Evolutionary conservation across 345 rosid species (phyloP), one percentile per base, ranked within the genome.

Genomic region (Erucastrum elatum): DNA sequence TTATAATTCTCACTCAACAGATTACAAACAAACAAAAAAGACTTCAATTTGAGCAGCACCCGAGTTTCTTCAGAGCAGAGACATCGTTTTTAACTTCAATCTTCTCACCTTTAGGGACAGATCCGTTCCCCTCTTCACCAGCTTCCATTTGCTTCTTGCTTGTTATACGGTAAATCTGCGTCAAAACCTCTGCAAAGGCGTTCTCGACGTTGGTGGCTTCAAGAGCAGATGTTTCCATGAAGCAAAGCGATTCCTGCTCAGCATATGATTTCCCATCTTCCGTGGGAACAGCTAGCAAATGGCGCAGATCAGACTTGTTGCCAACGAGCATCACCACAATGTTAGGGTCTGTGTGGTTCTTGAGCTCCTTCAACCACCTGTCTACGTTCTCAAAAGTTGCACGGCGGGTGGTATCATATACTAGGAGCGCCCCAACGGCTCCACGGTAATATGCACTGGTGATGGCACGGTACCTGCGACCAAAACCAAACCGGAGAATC

Each of bases 371-470:
- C 60, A 88, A 80, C 92, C 92, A 88, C 77, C 92, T 79, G 73
- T 88, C 92, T 17, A 87, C 92, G 61, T 84, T 88, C 83, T 88
- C 92, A 65, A 88, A 86, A 0, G 92, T 88, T 56, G 88, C 86
- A 73, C 86, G 92, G 35, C 92, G 86, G 6, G 92, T 88, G 46
- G 87, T 88, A 55, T 88, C 92, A 15, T 88, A 88, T 39, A 88
- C 92, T 62, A 88, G 87, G 34, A 88, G 87, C 65, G 92, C 92
- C 6, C 92, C 92, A 12, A 86, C 87, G 8, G 92, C 92, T 81
- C 92, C 92, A 64, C 92, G 87, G 77, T 88, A 88, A 83, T 88
- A 88, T 72, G 92, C 92, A 64, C 92, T 88, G 8, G 92, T 88
- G 81, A 88, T 87, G 65, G 92, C 92, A 27, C 92, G 88, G 76